These are phyloP conservation scores for Lathyrus aphaca DNA, from an alignment of 306 rosid genomes.

Conservation along the genomic window DNA sequence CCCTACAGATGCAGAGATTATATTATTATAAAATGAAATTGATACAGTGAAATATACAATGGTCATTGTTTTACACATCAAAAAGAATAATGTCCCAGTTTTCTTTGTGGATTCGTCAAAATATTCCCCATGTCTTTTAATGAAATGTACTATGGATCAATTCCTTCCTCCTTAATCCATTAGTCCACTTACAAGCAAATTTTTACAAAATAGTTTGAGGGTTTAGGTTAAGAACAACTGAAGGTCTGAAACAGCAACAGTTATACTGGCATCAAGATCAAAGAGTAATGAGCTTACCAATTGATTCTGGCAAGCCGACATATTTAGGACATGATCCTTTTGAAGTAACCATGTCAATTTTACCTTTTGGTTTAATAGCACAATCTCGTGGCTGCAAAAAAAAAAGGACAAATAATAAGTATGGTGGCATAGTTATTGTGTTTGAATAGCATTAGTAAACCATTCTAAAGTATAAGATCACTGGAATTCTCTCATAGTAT, in stretches of 20 bases:
- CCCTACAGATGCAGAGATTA: conserved; percentile 40
- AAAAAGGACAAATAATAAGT: conserved; percentile 14
- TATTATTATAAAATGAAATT: conserved; percentile 14
- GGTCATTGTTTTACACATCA: conserved; percentile 12
- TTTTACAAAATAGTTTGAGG: not conserved
- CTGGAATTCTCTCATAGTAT: conserved; percentile 14
- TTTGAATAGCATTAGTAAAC: conserved; percentile 30
- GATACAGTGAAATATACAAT: conserved; percentile 3
- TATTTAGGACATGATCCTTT: conserved; percentile 72
- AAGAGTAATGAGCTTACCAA: conserved; percentile 45
- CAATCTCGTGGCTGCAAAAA: conserved; percentile 87
- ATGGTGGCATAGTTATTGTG: not conserved
- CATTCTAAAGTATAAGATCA: conserved; percentile 2
- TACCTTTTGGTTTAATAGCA: conserved; percentile 43
- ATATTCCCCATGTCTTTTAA: conserved; percentile 8
- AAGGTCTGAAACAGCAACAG: conserved; percentile 28
- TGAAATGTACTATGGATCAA: conserved; percentile 9
- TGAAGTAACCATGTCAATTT: conserved; percentile 52
- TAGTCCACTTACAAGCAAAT: conserved; percentile 19
- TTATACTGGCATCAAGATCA: conserved; percentile 24
- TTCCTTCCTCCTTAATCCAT: conserved; percentile 9
- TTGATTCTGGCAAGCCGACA: conserved; percentile 71
- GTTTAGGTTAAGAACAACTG: conserved; percentile 16
- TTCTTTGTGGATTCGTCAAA: not conserved
- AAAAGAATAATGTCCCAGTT: not conserved